Conservation (phyloP, 2,329 filamentous ascomycete genomes). For the Aspergillus quadrilineatus region DNA sequence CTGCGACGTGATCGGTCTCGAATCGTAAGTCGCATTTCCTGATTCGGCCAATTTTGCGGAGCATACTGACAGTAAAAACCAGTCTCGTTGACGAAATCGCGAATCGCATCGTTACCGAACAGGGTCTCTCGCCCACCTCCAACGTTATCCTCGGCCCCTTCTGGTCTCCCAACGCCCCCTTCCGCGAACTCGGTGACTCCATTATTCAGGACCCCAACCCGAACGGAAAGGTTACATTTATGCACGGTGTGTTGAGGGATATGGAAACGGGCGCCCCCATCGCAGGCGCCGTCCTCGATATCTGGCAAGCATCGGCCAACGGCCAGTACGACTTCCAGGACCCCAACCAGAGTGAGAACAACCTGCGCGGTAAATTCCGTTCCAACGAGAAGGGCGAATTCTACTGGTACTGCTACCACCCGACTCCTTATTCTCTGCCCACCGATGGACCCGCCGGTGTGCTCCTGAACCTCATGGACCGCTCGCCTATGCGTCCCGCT, state of each 20-base stretch:
- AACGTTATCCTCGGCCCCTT: conserved; percentile 75
- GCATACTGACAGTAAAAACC: conserved; percentile 10
- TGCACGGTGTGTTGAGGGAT: conserved; percentile 69
- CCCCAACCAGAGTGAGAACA: conserved; percentile 69
- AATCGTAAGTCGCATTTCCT: conserved; percentile 46
- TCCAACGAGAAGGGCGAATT: conserved; percentile 65
- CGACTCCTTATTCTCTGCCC: conserved; percentile 70
- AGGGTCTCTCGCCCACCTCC: conserved; percentile 65
- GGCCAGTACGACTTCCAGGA: conserved; percentile 77
- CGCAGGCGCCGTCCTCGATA: conserved; percentile 68
- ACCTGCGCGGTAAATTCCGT: conserved; percentile 73
- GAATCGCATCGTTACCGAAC: conserved; percentile 63
- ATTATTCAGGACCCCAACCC: conserved; percentile 63
- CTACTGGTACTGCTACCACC: conserved; percentile 74
- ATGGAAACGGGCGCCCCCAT: conserved; percentile 66
- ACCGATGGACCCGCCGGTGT: conserved; percentile 60
- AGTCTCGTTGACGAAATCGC: conserved; percentile 76
- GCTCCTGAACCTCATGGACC: conserved; percentile 55
- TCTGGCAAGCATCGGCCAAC: conserved; percentile 75
- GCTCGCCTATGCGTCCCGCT: conserved; percentile 61
- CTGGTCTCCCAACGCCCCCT: conserved; percentile 73
- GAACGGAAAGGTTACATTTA: conserved; percentile 60
- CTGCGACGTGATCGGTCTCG: conserved; percentile 71
- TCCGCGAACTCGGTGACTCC: conserved; percentile 64
- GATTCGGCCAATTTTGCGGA: neutral